Conservation (phyloP, 352 stramenopile species). For the Phytophthora aleatoria region DNA sequence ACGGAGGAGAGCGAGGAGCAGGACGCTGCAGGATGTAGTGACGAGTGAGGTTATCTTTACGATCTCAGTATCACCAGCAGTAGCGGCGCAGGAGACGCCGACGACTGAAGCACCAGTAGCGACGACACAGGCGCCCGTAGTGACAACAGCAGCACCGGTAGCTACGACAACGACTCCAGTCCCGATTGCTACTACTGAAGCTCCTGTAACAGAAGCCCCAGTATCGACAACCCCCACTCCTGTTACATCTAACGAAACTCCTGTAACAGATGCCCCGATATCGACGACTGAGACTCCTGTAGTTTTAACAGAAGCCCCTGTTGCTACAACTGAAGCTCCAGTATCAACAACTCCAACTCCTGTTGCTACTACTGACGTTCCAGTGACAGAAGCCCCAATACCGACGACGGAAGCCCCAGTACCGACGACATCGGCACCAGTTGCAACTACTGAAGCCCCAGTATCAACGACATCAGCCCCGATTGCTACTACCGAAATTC, state of each 20-base stretch:
- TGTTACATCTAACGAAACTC: constrained; percentile 1
- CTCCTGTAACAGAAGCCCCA: constrained; percentile 1
- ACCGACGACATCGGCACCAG: not conserved
- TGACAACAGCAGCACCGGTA: constrained; percentile 5
- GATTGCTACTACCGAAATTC: constrained; percentile 1
- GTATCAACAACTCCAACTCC: not conserved
- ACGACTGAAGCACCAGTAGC: not conserved
- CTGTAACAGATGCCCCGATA: not conserved
- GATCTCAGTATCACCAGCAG: constrained; percentile 3
- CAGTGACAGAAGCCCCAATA: not conserved
- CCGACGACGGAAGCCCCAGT: constrained; percentile 5
- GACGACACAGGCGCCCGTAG: not conserved
- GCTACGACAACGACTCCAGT: constrained; percentile 3
- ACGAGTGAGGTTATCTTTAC: constrained; percentile 16
- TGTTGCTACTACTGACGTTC: no score
- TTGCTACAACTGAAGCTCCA: not conserved
- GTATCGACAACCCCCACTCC: not conserved
- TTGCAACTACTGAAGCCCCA: not conserved
- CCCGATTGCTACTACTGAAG: not conserved
- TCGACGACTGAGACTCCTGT: not conserved
- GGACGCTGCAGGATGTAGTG: constrained; percentile 12
- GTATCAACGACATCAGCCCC: not conserved
- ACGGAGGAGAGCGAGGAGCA: constrained; percentile 21
- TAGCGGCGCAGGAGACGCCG: not conserved
- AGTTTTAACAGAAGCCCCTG: not conserved